Base-by-base conservation (phyloP, 768 basidiomycete species). In the Hericium erinaceus region DNA sequence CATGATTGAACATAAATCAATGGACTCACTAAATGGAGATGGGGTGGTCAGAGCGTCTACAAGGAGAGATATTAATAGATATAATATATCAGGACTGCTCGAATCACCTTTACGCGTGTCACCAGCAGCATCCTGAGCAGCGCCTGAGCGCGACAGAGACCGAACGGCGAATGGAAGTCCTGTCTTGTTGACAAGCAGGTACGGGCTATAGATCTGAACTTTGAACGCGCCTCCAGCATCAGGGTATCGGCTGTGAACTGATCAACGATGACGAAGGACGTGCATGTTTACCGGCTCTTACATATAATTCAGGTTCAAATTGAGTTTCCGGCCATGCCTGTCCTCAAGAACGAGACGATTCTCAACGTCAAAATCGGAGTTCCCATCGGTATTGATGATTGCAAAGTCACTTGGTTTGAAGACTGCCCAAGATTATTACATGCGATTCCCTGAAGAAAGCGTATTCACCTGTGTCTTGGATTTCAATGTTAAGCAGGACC, bases 371-470 rank as follows among this genome's bases (percentile, higher is more conserved):
- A 93, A 92, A 70, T 94, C 94, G 3, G 93, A 89, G 56, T 91
- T 83, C 28, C 84, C 85, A 67, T 97, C 93, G 15, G 91, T 92
- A 66, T 93, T 98, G 72, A 99, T 95, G 70, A 99, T 98, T 2
- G 93, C 88, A 64, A 97, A 99, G 58, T 98, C 95, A 68, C 94
- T 95, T 15, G 92, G 87, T 65, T 88, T 89, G 75, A 94, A 92
- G 13, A 83, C 93, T 95, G 64, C 4, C 55, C 28, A 44, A 24
- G 33, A 37, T 24, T n/a, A 16, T 18, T 7, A 24, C 66, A 46
- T 58, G 57, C 38, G 20, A 6, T 11, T 24, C 18, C 2, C 5
- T 18, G 22, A 52, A 33, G 7, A 55, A 39, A 15, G n/a, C 48
- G 2, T 16, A 58, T 77, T 64, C 64, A 93, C 95, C 84, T 51